Conservation (phyloP, 2,329 filamentous ascomycete genomes). For the Ampelomyces quisqualis region DNA sequence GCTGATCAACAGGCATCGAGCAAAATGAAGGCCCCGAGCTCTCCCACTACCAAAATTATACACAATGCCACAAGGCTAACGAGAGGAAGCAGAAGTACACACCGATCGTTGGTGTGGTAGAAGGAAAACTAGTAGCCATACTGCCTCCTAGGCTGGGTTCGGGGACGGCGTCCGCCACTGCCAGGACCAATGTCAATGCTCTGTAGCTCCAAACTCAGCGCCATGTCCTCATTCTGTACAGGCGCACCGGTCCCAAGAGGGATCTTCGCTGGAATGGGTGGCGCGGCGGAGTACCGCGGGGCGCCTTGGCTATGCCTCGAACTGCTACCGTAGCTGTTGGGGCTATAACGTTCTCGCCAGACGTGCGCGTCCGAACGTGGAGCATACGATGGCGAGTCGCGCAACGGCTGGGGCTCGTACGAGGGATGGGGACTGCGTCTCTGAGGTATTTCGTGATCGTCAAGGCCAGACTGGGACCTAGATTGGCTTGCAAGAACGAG, state of each 20-base stretch:
- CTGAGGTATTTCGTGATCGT: conserved; percentile 31
- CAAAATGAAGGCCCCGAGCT: background rate
- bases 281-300: conserved; percentile 42
- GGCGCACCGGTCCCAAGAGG: conserved; percentile 48
- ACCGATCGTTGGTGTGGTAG: too few species aligned
- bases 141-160: conserved; percentile 3
- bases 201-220: conserved; percentile 70
- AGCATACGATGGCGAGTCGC: conserved; percentile 13
- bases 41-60: background rate
- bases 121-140: conserved; percentile 1
- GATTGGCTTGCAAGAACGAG: conserved; percentile 30
- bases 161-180: conserved; percentile 10
- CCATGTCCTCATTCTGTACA: conserved; percentile 49
- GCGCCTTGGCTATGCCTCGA: conserved; percentile 25
- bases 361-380: conserved; percentile 24
- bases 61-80: background rate
- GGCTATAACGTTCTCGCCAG: conserved; percentile 41
- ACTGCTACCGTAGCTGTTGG: conserved; percentile 35
- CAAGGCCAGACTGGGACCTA: conserved; percentile 16
- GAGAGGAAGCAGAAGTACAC: background rate
- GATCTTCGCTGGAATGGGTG: conserved; percentile 70
- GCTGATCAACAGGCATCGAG: conserved; percentile 6
- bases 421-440: conserved; percentile 30
- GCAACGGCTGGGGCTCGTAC: conserved; percentile 14
- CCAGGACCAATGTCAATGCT: conserved; percentile 49